Base-by-base conservation (phyloP, 1,284 basidiomycete genomes). In the Ganoderma resinaceum region DNA sequence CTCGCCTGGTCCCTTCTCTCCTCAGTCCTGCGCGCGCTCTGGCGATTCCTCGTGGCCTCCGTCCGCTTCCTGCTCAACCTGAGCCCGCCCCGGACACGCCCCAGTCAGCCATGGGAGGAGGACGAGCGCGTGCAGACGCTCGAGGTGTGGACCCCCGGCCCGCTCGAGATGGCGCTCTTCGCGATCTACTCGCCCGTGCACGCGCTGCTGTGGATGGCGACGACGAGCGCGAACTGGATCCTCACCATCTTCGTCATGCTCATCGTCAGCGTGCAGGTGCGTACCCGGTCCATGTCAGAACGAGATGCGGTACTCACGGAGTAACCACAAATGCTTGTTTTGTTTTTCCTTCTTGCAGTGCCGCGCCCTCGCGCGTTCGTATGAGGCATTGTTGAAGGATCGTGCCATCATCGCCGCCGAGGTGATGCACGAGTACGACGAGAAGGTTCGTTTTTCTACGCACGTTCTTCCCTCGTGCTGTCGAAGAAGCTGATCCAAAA, bases 341-440 rank as follows among this genome's bases (percentile, higher is more conserved):
- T 16, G 35, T 69, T 38, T 9, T 37, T 42, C 62, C 59, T 59
- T 49, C 38, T 53, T 64, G 14, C 66, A 92, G 89, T 75, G 87
- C 59, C 83, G 88, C 65, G 81, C 78, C 11, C 75, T 91, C 69
- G 85, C 82, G 16, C 82, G 82, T 63, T 85, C 85, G 55, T 95
- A 91, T 77, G 85, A 87, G 55, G 82, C 83, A 7, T 76, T 94
- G 66, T 63, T 95, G 23, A 94, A 91, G 78, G 95, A 96, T 81
- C 89, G 87, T 71, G 87, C 86, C 60, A 88, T 94, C 63, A 86
- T 96, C 66, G 86, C 91, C 40, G 86, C 89, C 4, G 95, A 96
- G 77, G 93, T 95, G 14, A 87, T 96, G 86, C 87, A 91, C 76
- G 95, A 96, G 80, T 96, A 96, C 77, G 92, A 96, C 74, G 83